These are phyloP conservation scores for Sordariomycetes sp. DNA, from an alignment of 2,329 filamentous ascomycete species.

Conservation along the genomic window DNA sequence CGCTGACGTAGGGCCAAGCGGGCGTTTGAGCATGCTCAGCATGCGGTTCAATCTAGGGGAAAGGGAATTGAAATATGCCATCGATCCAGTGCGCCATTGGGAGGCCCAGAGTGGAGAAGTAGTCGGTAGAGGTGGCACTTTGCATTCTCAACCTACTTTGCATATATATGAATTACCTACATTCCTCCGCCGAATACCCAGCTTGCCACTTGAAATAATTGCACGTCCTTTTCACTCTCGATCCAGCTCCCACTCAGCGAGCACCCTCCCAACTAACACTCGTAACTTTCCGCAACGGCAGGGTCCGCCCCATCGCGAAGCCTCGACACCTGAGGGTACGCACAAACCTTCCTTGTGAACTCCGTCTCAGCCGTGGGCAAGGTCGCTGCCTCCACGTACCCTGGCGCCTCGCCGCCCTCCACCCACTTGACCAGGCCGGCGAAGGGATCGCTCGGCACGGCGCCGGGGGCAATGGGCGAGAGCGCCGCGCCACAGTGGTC, in stretches of 20 bases:
- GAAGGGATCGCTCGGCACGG: slow-evolving; percentile 22
- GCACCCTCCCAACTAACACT: not conserved
- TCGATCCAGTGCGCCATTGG: not conserved
- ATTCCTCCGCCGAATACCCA: too few relatives aligned
- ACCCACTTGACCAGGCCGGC: slow-evolving; percentile 24
- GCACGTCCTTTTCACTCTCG: too few relatives aligned
- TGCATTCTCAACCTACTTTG: too few relatives aligned
- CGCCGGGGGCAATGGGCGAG: not conserved
- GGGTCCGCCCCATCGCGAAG: not conserved
- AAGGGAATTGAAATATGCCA: not conserved
- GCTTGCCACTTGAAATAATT: too few relatives aligned
- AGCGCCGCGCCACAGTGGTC: slow-evolving; percentile 28
- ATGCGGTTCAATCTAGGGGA: not conserved
- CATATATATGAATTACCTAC: too few relatives aligned
- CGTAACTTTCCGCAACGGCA: not conserved
- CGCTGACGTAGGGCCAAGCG: not conserved
- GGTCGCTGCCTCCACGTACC: not conserved
- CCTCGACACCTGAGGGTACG: not conserved
- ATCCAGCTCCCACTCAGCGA: too few relatives aligned
- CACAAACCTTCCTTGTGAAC: not conserved
- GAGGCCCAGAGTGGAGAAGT: slow-evolving; percentile 5
- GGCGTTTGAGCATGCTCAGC: not conserved
- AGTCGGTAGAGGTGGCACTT: slow-evolving; percentile 6
- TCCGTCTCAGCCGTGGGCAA: not conserved
- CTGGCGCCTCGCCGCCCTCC: slow-evolving; percentile 15